Conservation (phyloP, 305 asterid species). For the Withania somnifera region DNA sequence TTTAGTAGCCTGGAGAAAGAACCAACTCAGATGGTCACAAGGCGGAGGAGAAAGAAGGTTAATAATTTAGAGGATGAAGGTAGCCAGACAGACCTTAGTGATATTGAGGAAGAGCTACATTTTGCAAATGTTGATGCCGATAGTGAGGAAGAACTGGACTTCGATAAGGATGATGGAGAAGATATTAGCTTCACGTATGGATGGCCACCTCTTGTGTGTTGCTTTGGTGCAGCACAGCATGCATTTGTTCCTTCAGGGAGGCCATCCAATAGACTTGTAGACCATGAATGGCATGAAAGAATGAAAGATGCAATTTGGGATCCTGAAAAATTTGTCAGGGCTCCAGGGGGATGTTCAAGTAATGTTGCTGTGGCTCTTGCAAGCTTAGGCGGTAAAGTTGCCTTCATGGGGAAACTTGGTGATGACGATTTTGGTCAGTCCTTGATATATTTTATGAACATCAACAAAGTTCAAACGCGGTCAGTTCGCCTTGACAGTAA, state of each 20-base stretch:
- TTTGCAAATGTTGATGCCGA: constrained; percentile 28
- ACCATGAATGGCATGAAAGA: constrained; percentile 62
- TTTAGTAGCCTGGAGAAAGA: constrained; percentile 32
- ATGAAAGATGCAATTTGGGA: constrained; percentile 55
- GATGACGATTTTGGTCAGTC: constrained; percentile 76
- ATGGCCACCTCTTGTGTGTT: constrained; percentile 95
- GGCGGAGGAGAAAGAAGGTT: constrained; percentile 50
- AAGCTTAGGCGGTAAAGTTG: constrained; percentile 83
- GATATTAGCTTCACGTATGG: constrained; percentile 81
- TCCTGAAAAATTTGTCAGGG: constrained; percentile 78
- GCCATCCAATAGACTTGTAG: constrained; percentile 67
- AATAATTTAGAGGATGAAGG: constrained; percentile 30
- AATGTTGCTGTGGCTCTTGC: constrained; percentile 89
- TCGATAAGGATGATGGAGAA: constrained; percentile 57
- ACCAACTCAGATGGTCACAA: constrained; percentile 36
- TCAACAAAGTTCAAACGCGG: constrained; percentile 70
- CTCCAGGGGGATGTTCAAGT: constrained; percentile 80
- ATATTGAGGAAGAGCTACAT: constrained; percentile 32
- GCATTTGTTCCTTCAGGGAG: constrained; percentile 74
- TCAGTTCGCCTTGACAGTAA: constrained; percentile 57
- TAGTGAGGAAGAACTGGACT: constrained; percentile 42
- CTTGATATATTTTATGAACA: constrained; percentile 51
- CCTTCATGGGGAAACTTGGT: constrained; percentile 95
- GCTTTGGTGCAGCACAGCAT: constrained; percentile 82
- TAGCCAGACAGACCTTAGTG: constrained; percentile 35